phyloP scores from a whole-genome alignment of 2,329 filamentous ascomycete genomes.

The Bipolaris zeicola region DNA sequence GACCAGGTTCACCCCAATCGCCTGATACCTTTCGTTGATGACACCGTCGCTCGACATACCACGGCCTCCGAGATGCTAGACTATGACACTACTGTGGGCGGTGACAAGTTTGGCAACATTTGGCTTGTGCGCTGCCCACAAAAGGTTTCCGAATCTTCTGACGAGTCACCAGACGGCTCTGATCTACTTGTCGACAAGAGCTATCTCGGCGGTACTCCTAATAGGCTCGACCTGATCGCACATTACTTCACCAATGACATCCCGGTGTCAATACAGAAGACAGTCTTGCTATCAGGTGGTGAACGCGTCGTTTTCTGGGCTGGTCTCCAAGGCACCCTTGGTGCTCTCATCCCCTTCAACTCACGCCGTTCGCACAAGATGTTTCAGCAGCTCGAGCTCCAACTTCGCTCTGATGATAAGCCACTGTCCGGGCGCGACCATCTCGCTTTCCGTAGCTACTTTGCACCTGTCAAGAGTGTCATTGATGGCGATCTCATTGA shows the following conservation, averaged over 20 bases:
- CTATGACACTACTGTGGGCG: conserved; percentile 92
- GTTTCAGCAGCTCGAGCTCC: conserved; percentile 91
- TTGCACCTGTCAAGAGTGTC: conserved; percentile 92
- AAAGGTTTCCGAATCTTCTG: conserved; percentile 85
- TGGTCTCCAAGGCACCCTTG: conserved; percentile 91
- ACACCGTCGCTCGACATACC: conserved; percentile 87
- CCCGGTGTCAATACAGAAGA: conserved; percentile 87
- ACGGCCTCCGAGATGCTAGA: conserved; percentile 93
- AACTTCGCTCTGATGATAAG: conserved; percentile 76
- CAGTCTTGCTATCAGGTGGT: conserved; percentile 86
- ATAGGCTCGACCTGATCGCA: conserved; percentile 81
- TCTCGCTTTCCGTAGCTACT: conserved; percentile 93
- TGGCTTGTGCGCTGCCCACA: conserved; percentile 88
- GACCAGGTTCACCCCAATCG: conserved; percentile 75
- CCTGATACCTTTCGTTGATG: conserved; percentile 91
- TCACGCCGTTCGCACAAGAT: conserved; percentile 95
- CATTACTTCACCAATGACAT: conserved; percentile 94
- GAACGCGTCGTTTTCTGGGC: conserved; percentile 92
- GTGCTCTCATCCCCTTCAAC: conserved; percentile 89
- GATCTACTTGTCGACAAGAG: conserved; percentile 89
- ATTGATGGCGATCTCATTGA: conserved; percentile 98
- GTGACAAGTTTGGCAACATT: conserved; percentile 97
- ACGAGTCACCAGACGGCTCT: conserved; percentile 87
- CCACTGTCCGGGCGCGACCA: conserved; percentile 92
- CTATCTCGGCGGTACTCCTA: conserved; percentile 88